Conservation (phyloP, 2,329 filamentous ascomycete genomes). For the Fusarium sp. region DNA sequence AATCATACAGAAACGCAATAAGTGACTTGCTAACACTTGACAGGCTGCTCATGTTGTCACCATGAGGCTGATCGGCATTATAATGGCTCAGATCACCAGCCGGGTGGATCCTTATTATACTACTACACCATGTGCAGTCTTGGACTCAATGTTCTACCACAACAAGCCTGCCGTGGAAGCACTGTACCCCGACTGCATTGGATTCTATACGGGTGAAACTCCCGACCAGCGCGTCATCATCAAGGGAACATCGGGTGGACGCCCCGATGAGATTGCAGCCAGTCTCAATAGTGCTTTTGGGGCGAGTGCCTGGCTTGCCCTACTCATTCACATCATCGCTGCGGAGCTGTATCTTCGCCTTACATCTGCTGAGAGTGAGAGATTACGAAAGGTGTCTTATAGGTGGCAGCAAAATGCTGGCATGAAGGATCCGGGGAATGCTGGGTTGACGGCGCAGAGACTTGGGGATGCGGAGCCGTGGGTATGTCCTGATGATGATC, state of each 20-base stretch:
- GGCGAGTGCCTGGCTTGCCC: conserved; percentile 61
- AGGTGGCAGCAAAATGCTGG: conserved; percentile 65
- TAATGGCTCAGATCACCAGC: conserved; percentile 52
- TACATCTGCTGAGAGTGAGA: conserved; percentile 62
- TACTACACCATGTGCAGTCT: conserved; percentile 56
- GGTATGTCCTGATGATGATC: background rate
- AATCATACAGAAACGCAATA: accelerated
- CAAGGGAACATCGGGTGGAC: conserved; percentile 44
- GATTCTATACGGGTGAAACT: conserved; percentile 46
- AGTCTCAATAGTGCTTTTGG: conserved; percentile 60
- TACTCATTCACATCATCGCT: conserved; percentile 60
- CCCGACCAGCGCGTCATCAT: conserved; percentile 38
- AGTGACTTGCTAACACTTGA: background rate
- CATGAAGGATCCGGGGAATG: conserved; percentile 57
- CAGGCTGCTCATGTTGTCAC: conserved; percentile 62
- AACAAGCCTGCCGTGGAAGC: conserved; percentile 42
- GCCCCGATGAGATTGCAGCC: conserved; percentile 49
- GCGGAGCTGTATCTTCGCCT: conserved; percentile 60
- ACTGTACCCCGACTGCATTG: conserved; percentile 56
- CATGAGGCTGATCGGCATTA: conserved; percentile 57
- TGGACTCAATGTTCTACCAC: conserved; percentile 52
- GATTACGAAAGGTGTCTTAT: conserved; percentile 65
- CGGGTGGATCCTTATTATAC: conserved; percentile 39
- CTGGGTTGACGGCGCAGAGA: conserved; percentile 52
- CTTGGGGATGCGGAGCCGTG: conserved; percentile 34